Evolutionary conservation across 805 yeast species (phyloP), one percentile per base, ranked within the genome.

Genomic region (Saturnispora gosingensis): DNA sequence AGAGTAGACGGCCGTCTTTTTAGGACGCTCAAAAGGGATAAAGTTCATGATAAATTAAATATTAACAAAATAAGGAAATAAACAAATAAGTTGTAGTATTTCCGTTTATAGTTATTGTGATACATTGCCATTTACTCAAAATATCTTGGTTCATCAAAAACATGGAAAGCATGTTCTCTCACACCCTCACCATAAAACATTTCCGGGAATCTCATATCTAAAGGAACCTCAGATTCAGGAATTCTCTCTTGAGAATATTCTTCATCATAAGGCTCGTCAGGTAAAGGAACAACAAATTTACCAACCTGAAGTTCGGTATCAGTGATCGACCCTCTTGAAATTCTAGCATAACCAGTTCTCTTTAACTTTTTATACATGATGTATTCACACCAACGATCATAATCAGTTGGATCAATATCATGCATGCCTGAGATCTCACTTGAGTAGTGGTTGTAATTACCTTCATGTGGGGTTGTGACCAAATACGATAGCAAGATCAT

Each of bases 311-410:
- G 78, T 68, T 93, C 99, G 2, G 99, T 93, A 65, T 93, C 99
- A 0, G 99, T 93, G 58, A 93, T 90, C 0, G 96, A 82, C 8
- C 93, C 88, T 63, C 99, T 80, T 45, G 95, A 82, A 42, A 93
- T 84, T 66, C 99, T 81, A 0, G 98, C 98, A 66, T 93, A 93
- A 3, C 95, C 98, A 1, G 85, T 81, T 68, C 96, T 84, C 65
- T 81, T 83, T 67, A 93, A 71, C 54, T 85, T 83, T 66, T 90
- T 85, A 78, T 85, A 93, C 57, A 93, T 71, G 56, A 93, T 88
- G 69, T 93, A 93, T 71, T 93, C 96, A 70, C 99, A 93, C 99
- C 99, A 93, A 71, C 99, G 81, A 64, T 93, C 99, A 82, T 90
- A 87, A 65, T 91, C 97, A 7, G 84, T 73, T 43, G 90, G 84